phyloP scores from a whole-genome alignment of 768 basidiomycete species.

The Lepiota brunneoincarnata region DNA sequence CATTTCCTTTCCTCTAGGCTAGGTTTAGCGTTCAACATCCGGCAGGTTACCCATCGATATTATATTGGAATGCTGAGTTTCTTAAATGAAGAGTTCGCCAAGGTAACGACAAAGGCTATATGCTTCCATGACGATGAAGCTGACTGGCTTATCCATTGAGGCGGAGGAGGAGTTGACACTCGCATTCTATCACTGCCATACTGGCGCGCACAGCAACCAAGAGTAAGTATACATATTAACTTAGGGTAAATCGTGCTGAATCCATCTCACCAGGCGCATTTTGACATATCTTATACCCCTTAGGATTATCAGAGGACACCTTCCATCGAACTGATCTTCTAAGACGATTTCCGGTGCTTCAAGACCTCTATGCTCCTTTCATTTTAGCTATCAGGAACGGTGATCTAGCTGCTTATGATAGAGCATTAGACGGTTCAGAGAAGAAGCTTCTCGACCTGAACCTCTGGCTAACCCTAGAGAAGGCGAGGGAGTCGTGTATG shows the following conservation, averaged over 20 bases:
- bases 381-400: constrained; percentile 74
- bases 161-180: constrained; percentile 84
- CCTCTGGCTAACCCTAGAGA: constrained; percentile 83
- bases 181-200: constrained; percentile 83
- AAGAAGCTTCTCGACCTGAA: constrained; percentile 80
- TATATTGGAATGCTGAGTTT: constrained; percentile 95
- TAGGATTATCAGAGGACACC: constrained; percentile 81
- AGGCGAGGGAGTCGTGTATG: constrained; percentile 83
- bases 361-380: constrained; percentile 78
- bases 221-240: constrained; percentile 49
- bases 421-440: constrained; percentile 69
- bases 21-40: constrained; percentile 15
- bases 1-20: neutral
- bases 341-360: constrained; percentile 66
- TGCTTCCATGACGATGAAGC: constrained; percentile 4
- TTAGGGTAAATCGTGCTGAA: neutral
- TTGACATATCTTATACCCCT: constrained; percentile 89
- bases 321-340: constrained; percentile 76
- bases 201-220: constrained; percentile 68
- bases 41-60: constrained; percentile 89
- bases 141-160: constrained; percentile 31
- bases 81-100: constrained; percentile 86
- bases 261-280: constrained; percentile 61
- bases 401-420: constrained; percentile 78
- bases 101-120: constrained; percentile 38